Evolutionary conservation across 345 rosid genomes (phyloP).

Genomic region (Gynandropsis gynandra): DNA sequence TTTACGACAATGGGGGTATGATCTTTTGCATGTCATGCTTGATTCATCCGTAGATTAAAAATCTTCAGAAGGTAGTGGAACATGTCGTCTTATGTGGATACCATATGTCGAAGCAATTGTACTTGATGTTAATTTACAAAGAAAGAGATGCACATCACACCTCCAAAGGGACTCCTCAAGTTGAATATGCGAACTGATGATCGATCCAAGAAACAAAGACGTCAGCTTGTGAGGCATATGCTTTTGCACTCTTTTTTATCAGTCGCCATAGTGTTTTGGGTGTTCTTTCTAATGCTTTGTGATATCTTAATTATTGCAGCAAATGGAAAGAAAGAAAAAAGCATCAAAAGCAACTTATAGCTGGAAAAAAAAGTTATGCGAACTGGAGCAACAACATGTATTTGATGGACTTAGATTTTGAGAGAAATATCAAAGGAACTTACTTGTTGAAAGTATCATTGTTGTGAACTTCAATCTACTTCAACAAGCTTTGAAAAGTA

Average conservation of each 20-base stretch:
- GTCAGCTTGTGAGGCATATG: constrained; percentile 86
- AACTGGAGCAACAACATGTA: constrained; percentile 82
- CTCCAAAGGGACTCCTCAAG: constrained; percentile 87
- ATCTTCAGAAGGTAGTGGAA: constrained; percentile 23
- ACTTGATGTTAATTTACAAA: constrained; percentile 62
- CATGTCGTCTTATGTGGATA: constrained; percentile 63
- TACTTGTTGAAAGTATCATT: constrained; percentile 64
- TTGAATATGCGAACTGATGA: constrained; percentile 57
- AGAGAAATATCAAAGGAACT: constrained; percentile 55
- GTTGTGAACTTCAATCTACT: constrained; percentile 62
- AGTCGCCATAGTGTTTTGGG: neutral
- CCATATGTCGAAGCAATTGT: constrained; percentile 89
- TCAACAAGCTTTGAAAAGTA: constrained; percentile 61
- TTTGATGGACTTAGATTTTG: constrained; percentile 75
- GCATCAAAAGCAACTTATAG: constrained; percentile 61
- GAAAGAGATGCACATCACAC: constrained; percentile 70
- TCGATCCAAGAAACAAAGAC: constrained; percentile 86
- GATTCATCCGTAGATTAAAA: constrained; percentile 41
- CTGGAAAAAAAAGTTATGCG: constrained; percentile 80
- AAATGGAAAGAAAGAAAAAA: constrained; percentile 88
- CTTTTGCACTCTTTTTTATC: constrained; percentile 32
- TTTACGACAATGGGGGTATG: constrained; percentile 76
- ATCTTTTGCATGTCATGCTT: constrained; percentile 70
- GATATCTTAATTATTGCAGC: constrained; percentile 39
- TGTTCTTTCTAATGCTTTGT: neutral